A percentile compares a stretch with the other conserved stretches of the same genome.
phyloP scores from a whole-genome alignment of 108 stramenopile genomes.

The Pseudonitzschia delicatissima region DNA sequence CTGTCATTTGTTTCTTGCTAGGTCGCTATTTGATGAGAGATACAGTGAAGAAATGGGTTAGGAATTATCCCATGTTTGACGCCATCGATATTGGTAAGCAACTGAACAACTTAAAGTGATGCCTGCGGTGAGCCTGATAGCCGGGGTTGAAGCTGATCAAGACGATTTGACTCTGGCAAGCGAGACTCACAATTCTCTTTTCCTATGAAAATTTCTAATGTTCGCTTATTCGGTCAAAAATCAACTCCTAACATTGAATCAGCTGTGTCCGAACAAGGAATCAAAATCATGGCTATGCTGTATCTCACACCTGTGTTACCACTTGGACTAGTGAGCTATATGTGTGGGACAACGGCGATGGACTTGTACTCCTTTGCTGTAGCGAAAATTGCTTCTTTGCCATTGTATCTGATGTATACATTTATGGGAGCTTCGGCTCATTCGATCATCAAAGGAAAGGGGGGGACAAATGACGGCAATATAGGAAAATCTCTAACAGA shows the following conservation, averaged over 20 bases:
- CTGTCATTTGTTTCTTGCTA: conserved; percentile 67
- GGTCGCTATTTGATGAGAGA: conserved; percentile 78
- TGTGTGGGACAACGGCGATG: conserved; percentile 84
- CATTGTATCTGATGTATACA: conserved; percentile 71
- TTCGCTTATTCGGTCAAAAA: neutral
- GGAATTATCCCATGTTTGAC: conserved; percentile 85
- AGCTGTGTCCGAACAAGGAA: conserved; percentile 74
- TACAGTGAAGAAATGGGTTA: conserved; percentile 68
- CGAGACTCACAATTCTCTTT: too few species aligned
- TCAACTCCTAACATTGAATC: neutral
- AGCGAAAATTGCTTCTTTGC: conserved; percentile 75
- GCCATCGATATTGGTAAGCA: conserved; percentile 74
- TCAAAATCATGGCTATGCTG: conserved; percentile 81
- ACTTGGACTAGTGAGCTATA: conserved; percentile 73
- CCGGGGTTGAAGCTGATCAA: too few species aligned
- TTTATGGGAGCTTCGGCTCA: conserved; percentile 78
- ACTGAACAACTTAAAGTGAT: too few species aligned
- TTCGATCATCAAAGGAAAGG: conserved; percentile 40
- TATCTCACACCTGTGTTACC: conserved; percentile 80
- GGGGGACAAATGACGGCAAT: conserved; percentile 2
- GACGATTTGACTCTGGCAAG: too few species aligned
- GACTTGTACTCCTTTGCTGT: conserved; percentile 52
- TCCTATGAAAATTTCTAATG: too few species aligned
- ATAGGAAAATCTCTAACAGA: conserved; percentile 16
- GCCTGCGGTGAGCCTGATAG: too few species aligned